Base-by-base conservation (phyloP, 2,329 filamentous ascomycete genomes). In the Chrysoporthe puriensis region DNA sequence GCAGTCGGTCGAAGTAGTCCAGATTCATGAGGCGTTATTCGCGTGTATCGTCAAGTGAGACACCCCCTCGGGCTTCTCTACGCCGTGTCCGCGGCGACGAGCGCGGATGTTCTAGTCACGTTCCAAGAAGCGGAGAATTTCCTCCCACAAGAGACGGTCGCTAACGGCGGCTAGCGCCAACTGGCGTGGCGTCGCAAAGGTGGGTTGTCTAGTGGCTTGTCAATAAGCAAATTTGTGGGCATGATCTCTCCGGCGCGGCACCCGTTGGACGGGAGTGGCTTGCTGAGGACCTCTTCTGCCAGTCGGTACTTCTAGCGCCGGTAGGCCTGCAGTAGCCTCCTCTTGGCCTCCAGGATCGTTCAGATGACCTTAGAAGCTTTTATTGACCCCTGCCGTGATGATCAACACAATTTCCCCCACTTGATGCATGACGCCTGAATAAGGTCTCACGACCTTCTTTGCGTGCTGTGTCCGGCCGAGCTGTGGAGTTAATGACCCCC, bases 221-320 rank as follows among this genome's bases (percentile, higher is more conserved):
- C 16, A 40, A 11, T 26, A 32, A 44, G 36, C 18, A 60, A n/a
- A 13, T 7, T 40, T 21, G 13, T 11, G 8, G 57, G 43, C 21
- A 18, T 34, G n/a, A 21, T 7, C 21, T 26, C 42, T 18, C 48
- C n/a, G 32, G 18, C 43, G 13, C 18, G 59, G 18, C 42, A 18
- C 26, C 61, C 34, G 34, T 44, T 7, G 16, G 46, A 44, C 61
- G 46, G 61, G 61, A 63, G 61, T 63, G 61, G 61, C 61, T 63
- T 61, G 43, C 42, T 18, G 11, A 26, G 59, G 9, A 14, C n/a
- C 7, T 40, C 26, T 7, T 32, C 40, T 40, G 26, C 32, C 36
- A 16, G 32, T 54, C 50, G 61, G 61, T 48, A 43, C n/a, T 21
- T 54, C 48, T 63, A 63, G 61, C 48, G 61, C 46, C 61, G 61